Evolutionary conservation across 2,329 filamentous ascomycete species (phyloP), one percentile per base, ranked within the genome.

Genomic region (Xylaria sp.): DNA sequence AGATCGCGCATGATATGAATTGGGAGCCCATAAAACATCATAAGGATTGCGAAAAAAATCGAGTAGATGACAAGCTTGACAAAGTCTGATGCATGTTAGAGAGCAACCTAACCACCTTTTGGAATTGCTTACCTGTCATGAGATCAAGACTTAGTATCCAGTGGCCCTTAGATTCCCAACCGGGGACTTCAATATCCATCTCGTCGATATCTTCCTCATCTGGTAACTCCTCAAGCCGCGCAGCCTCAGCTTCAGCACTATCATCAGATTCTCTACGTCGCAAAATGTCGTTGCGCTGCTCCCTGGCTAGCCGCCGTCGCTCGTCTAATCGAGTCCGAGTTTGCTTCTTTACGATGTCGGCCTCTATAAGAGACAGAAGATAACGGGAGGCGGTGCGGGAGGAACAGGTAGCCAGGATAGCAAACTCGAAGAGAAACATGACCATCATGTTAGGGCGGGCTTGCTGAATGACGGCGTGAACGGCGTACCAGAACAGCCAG

Each of bases 401-500:
- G 0, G 94, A 96, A 53, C 88, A 89, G 9, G 96, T 89, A 2
- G 87, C 84, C 62, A 98, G 80, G 43, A 99, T 88, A 37, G 94
- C 93, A 73, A 98, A 98, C 76, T 99, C 95, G 70, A 99, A 99
- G 5, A 96, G 87, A 72, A 99, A 99, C 93, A 99, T 98, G 65
- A 99, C 93, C 93, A 98, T 99, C 91, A 99, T 98, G 61, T 96
- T 95, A 0, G 94, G 93, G n/a, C 90, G 85, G 2, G 94, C 92
- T 73, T 96, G 89, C 60, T 91, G 88, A 51, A 97, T 87, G 31
- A 98, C 93, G 0, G 90, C 92, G 27, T 88, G 86, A 63, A 96
- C 83, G 60, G 90, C 89, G 75, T 97, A 97, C 49, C 84, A 84
- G 67, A 97, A 87, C 78, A 99, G 87, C 74, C 85, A 89, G 23